Percentiles rank a stretch among this genome's conserved stretches.
These are phyloP conservation scores for Jatropha podagrica DNA, from an alignment of 441 rosid species.

Conservation along the genomic window DNA sequence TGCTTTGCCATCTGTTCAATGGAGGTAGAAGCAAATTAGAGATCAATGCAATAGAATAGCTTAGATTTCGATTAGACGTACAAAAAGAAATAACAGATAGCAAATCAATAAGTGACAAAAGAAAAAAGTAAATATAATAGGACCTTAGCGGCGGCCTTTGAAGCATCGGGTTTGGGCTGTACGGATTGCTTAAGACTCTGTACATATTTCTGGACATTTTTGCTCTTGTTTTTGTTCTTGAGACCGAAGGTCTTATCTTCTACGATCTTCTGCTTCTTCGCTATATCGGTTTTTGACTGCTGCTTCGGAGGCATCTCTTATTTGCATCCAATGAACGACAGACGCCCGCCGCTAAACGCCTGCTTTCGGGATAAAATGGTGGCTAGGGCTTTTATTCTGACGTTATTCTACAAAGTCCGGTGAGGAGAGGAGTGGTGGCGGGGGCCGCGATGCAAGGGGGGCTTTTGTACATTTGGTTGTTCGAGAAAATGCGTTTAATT, in stretches of 20 bases:
- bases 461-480: not conserved
- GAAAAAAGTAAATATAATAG: not conserved
- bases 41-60: not conserved
- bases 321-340: constrained; percentile 17
- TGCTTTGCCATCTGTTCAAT: not conserved
- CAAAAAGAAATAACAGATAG: not conserved
- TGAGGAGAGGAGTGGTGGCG: not conserved
- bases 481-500: not conserved
- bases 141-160: constrained; percentile 75
- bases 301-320: constrained; percentile 84
- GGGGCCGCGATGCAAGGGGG: not conserved
- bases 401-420: not conserved
- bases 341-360: not conserved
- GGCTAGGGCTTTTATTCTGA: not conserved
- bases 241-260: constrained; percentile 97
- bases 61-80: not conserved
- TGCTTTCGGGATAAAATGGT: not conserved
- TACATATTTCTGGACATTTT: constrained; percentile 91
- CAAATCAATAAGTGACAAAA: not conserved
- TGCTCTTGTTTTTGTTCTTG: constrained; percentile 94
- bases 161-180: constrained; percentile 69
- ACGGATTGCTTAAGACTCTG: constrained; percentile 83
- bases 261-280: constrained; percentile 91
- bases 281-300: constrained; percentile 72
- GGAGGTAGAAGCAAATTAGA: not conserved